Evolutionary conservation across 1,284 basidiomycete genomes (phyloP), one percentile per base, ranked within the genome.

Genomic region (Naganishia albida): DNA sequence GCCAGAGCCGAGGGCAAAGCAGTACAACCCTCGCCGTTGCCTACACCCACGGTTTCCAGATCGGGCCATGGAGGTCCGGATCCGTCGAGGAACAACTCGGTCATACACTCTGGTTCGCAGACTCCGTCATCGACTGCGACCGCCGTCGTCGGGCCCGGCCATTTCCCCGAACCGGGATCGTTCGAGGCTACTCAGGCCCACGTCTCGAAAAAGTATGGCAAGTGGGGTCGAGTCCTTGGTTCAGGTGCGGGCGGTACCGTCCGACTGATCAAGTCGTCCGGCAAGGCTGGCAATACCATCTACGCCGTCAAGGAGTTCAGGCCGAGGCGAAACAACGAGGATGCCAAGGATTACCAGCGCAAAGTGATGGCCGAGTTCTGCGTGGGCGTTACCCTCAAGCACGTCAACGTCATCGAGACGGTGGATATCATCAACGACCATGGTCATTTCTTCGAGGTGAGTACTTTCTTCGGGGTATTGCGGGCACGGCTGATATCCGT

Each of bases 341-440:
- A 84, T 23, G 91, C 95, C 78, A 91, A 93, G 80, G 95, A 98
- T 81, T 99, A 98, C 78, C 91, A 97, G 85, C 94, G 97, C 83
- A 98, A 99, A 82, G 89, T 98, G 68, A 97, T 94, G 1, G 94
- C 95, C 52, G 95, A 98, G 80, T 99, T 99, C 77, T 99, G 95
- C 74, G 93, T 97, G 30, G 94, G 95, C 64, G 91, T 91, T 48
- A 94, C 93, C 26, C 82, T 96, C 75, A 91, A 93, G 80, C 95
- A 99, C 78, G 83, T 87, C 69, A 99, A 99, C 77, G 95, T 99
- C 77, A 99, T 99, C 77, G 87, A 97, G 80, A 99, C 96, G 34
- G 88, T 99, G 70, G 96, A 99, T 79, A 99, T 99, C 77, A 93
- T 99, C 70, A 91, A 88, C 67, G 95, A 99, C 81, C 91, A 95